Evolutionary conservation across 352 stramenopile species (phyloP).

Genomic region (Poterioochromonas sp.): DNA sequence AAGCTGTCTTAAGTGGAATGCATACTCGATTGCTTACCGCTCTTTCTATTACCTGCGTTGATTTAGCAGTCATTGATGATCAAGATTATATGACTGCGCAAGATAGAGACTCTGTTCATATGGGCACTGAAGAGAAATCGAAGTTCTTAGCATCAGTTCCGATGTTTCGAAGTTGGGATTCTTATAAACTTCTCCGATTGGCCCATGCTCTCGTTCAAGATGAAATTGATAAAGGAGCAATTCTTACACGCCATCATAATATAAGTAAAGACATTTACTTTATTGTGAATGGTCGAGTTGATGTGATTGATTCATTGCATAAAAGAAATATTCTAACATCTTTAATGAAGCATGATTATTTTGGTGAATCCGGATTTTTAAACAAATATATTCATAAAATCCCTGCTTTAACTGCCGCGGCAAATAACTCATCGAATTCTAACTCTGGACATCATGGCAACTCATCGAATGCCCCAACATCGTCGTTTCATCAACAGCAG

Average conservation of each 20-base stretch:
- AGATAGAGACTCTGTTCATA: background rate
- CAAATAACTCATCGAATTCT: too few species aligned
- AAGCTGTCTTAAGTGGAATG: background rate
- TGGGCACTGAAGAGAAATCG: background rate
- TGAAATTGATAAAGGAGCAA: background rate
- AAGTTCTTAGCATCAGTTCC: background rate
- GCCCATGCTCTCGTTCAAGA: conserved; percentile 15
- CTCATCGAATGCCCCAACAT: too few species aligned
- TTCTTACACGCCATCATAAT: background rate
- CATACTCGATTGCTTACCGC: background rate
- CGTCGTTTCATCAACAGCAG: too few species aligned
- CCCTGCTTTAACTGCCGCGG: too few species aligned
- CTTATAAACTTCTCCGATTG: conserved; percentile 7
- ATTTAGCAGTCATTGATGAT: conserved; percentile 23
- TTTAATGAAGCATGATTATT: background rate
- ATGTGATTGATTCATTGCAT: background rate
- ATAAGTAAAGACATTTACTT: background rate
- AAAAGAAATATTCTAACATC: conserved; percentile 1
- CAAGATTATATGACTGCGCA: background rate
- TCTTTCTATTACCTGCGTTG: background rate
- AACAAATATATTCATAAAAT: background rate
- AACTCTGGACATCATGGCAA: too few species aligned
- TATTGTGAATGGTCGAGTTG: background rate
- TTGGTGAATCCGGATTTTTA: conserved; percentile 19
- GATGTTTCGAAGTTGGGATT: conserved; percentile 22